Percentiles rank a stretch among this genome's conserved stretches.
These are phyloP conservation scores for Moesziomyces aphidis DNA, from an alignment of 1,284 basidiomycete genomes.

Conservation along the genomic window DNA sequence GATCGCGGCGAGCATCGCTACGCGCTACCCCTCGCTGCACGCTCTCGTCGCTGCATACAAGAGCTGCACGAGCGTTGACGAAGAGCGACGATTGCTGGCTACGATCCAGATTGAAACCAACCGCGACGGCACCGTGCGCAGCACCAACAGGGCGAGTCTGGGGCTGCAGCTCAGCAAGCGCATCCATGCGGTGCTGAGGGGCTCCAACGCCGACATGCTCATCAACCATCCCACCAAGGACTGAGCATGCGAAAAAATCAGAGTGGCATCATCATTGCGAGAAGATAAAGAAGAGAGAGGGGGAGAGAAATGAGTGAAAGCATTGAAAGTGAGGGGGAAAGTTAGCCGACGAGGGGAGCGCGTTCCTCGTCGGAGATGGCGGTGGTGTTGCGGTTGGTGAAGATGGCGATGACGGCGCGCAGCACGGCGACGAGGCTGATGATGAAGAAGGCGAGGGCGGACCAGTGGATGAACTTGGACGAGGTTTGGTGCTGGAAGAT, in stretches of 20 bases:
- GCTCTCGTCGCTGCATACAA: conserved; percentile 27
- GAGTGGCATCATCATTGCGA: too few species aligned
- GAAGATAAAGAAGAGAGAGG: too few species aligned
- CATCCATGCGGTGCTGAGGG: conserved; percentile 29
- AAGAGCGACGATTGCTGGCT: conserved; percentile 17
- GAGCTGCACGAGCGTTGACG: conserved; percentile 8
- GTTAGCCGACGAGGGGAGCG: conserved; percentile 74
- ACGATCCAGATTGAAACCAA: conserved; percentile 27
- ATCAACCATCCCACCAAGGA: conserved; percentile 38
- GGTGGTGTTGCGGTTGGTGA: conserved; percentile 71
- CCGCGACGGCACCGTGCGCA: conserved; percentile 32
- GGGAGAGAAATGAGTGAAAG: background rate
- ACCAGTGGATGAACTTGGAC: conserved; percentile 84
- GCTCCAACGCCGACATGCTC: conserved; percentile 25
- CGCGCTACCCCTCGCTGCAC: conserved; percentile 28
- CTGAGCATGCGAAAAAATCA: background rate
- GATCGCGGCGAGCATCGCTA: conserved; percentile 30
- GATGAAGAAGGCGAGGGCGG: conserved; percentile 84
- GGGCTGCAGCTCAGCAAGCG: conserved; percentile 41
- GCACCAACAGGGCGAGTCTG: conserved; percentile 19
- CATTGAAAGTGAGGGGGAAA: background rate
- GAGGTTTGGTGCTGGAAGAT: conserved; percentile 70
- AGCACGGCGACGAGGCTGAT: conserved; percentile 84
- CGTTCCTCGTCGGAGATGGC: conserved; percentile 80
- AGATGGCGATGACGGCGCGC: conserved; percentile 76